Conservation (phyloP, 164 flowering plant genomes). For the Annona squamosa region DNA sequence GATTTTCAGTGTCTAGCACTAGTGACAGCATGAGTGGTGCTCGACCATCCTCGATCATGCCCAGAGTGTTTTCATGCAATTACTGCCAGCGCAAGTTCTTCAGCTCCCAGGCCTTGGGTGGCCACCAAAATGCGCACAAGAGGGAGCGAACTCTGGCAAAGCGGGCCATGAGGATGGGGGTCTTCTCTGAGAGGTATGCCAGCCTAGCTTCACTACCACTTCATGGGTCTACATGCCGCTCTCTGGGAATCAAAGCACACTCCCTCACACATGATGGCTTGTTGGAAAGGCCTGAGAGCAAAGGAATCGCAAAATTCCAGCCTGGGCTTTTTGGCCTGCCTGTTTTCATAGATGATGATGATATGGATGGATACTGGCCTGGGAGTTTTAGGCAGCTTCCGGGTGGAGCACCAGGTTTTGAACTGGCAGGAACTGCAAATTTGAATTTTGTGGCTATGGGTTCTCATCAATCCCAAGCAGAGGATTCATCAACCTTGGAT, state of each 20-base stretch:
- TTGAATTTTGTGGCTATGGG: constrained; percentile 23
- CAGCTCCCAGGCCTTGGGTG: constrained; percentile 87
- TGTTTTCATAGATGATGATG: constrained; percentile 48
- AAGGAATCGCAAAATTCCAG: constrained; percentile 51
- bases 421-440: constrained; percentile 22
- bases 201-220: constrained; percentile 75
- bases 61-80: constrained; percentile 79
- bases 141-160: constrained; percentile 77
- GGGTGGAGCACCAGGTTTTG: constrained; percentile 11
- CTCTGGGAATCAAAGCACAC: constrained; percentile 74
- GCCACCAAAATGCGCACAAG: constrained; percentile 89
- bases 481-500: constrained; percentile 47
- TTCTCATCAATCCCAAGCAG: constrained; percentile 22
- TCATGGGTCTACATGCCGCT: constrained; percentile 51
- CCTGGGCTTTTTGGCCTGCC: constrained; percentile 41
- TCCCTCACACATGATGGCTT: constrained; percentile 38
- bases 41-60: constrained; percentile 20
- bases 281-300: constrained; percentile 20
- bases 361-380: constrained; percentile 55
- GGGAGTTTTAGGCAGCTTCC: constrained; percentile 63
- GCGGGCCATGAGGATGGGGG: constrained; percentile 73
- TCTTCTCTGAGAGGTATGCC: constrained; percentile 53
- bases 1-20: constrained; percentile 22
- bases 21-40: constrained; percentile 32
- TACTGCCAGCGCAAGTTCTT: constrained; percentile 74